Evolutionary conservation across 2,329 filamentous ascomycete species (phyloP), one percentile per base, ranked within the genome.

Genomic region (Xylaria sp.): DNA sequence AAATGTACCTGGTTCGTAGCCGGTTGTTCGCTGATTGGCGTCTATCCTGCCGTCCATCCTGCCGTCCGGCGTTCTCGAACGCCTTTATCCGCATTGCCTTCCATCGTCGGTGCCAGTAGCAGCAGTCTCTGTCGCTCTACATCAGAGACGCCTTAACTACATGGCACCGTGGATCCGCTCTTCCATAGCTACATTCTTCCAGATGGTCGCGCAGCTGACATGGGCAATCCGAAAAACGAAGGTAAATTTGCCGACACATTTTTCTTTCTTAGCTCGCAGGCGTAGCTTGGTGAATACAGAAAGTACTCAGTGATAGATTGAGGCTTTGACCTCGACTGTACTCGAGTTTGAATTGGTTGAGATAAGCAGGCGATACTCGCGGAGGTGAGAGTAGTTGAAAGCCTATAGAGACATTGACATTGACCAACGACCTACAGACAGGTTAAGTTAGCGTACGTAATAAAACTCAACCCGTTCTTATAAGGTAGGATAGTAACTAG

Each of bases 181-280:
- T 62, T 25, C 68, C 68, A 43, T 65, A 60, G 6, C 35, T 8
- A 44, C 68, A 70, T 48, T 69, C 66, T 10, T 68, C 55, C 29
- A 70, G 53, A n/a, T 41, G 37, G 55, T 65, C 59, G 33, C 62
- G 58, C 31, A 69, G 66, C n/a, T 72, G 49, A 55, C 70, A 72
- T 13, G 67, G 64, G 52, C 70, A 72, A 44, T 53, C 33, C 6
- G 25, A 35, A 52, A 68, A 72, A 21, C 62, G 40, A 10, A 64
- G 54, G 55, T 70, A 72, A 13, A 55, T 47, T 35, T 67, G 68
- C 8, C 43, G 58, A 29, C 69, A 72, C 70, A 72, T 71, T 54
- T 52, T 7, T 38, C 13, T 49, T 23, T 13, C 27, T 19, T 47
- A n/a, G n/a, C n/a, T n/a, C n/a, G n/a, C n/a, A n/a, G n/a, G n/a